These are phyloP conservation scores for Bryum argenteum DNA, from an alignment of 225 moss, liverwort and hornwort genomes.

Conservation along the genomic window DNA sequence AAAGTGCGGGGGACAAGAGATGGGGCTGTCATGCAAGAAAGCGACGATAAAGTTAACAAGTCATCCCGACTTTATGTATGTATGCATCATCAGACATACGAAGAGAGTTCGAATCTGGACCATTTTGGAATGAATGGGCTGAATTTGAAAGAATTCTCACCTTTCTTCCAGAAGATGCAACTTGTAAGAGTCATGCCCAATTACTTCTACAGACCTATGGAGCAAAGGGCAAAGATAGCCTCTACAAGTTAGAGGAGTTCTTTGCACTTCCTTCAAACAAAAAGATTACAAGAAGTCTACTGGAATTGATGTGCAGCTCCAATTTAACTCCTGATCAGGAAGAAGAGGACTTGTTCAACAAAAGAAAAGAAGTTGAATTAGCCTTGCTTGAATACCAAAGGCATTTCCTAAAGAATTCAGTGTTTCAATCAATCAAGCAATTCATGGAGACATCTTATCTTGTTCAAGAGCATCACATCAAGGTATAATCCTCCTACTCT, in stretches of 20 bases:
- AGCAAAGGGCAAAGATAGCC: background rate
- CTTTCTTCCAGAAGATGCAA: background rate
- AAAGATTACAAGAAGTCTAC: background rate
- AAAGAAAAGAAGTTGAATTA: background rate
- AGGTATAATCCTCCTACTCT: background rate
- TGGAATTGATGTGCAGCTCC: background rate
- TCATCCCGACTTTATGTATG: background rate
- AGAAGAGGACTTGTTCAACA: background rate
- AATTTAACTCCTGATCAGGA: too few relatives aligned
- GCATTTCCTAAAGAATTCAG: background rate
- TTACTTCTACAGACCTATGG: background rate
- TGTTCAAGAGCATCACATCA: background rate
- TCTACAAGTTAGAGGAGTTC: background rate
- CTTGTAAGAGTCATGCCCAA: background rate
- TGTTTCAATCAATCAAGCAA: background rate
- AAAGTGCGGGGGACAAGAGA: too few relatives aligned
- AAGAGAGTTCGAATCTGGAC: background rate
- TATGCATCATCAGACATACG: background rate
- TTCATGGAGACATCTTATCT: background rate
- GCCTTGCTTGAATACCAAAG: background rate
- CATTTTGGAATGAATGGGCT: background rate
- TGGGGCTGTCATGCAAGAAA: too few relatives aligned
- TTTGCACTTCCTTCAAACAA: background rate
- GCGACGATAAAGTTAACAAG: too few relatives aligned
- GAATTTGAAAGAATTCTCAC: background rate